A percentile compares a stretch with the other conserved stretches of the same genome.
These are phyloP conservation scores for Ciborinia camelliae DNA, from an alignment of 2,329 filamentous ascomycete species.

Conservation along the genomic window DNA sequence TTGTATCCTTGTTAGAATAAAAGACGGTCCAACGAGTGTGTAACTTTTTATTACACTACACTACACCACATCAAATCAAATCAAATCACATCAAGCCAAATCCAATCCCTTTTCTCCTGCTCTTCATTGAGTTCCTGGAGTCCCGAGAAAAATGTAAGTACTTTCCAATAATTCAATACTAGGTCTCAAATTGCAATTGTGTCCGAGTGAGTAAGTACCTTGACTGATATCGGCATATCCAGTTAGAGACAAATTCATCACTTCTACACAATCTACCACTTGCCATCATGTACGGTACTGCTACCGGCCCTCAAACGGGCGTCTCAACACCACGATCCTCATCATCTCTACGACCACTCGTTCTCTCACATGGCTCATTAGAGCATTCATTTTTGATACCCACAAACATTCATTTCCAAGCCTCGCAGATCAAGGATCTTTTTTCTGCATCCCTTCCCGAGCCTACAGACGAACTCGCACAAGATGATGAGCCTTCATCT, in stretches of 20 bases:
- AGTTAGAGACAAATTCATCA: conserved; percentile 17
- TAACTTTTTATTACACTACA: conserved; percentile 12
- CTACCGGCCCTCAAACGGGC: conserved; percentile 85
- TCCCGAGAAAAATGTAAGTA: conserved; percentile 26
- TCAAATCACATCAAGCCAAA: background rate
- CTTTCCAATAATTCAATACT: background rate
- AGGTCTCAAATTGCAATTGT: background rate
- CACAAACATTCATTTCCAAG: conserved; percentile 93
- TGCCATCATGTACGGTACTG: conserved; percentile 77
- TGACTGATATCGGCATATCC: conserved; percentile 14
- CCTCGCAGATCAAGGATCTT: conserved; percentile 86
- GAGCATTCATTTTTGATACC: conserved; percentile 95
- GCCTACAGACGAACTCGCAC: conserved; percentile 94
- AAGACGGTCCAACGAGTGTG: conserved; percentile 17
- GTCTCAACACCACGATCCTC: conserved; percentile 94
- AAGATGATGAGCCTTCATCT: conserved; percentile 98
- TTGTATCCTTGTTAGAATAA: conserved; percentile 15
- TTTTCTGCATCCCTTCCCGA: conserved; percentile 82
- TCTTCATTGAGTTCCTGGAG: conserved; percentile 40
- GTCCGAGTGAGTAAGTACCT: background rate
- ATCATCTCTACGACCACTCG: conserved; percentile 86
- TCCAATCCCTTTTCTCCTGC: conserved; percentile 35
- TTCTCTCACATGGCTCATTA: conserved; percentile 87
- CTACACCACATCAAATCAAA: conserved; percentile 2
- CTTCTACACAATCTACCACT: conserved; percentile 2